These are phyloP conservation scores for Neurospora cerealis DNA, from an alignment of 495 filamentous ascomycete species.

Conservation along the genomic window DNA sequence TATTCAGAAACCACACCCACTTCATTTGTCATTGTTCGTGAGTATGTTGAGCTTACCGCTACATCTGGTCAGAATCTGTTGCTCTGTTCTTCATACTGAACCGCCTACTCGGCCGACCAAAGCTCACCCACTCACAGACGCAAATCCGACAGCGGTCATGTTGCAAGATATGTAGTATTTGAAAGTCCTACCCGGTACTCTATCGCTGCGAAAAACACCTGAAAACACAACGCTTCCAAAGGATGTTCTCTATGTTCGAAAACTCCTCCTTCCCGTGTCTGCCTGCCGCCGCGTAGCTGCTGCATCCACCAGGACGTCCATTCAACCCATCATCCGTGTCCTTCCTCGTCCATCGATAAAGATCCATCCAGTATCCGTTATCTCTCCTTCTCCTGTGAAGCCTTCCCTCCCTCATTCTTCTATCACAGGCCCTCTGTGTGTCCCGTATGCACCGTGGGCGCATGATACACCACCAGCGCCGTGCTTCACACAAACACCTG, in stretches of 20 bases:
- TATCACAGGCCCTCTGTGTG: background rate
- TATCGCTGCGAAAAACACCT: background rate
- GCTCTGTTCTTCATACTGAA: background rate
- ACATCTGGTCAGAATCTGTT: background rate
- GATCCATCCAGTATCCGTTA: background rate
- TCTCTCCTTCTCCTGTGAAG: background rate
- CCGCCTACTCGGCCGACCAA: background rate
- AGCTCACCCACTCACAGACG: background rate
- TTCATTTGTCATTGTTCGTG: too few species aligned
- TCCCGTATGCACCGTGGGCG: background rate
- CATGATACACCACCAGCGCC: background rate
- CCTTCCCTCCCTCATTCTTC: background rate
- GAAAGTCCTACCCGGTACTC: background rate
- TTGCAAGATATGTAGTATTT: background rate
- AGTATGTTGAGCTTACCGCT: too few species aligned
- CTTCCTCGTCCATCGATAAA: background rate
- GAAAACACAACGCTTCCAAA: background rate
- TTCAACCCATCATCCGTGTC: background rate
- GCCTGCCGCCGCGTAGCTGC: background rate
- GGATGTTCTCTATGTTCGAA: background rate
- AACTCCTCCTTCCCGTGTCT: background rate
- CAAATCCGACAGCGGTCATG: background rate
- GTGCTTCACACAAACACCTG: background rate
- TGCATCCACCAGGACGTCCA: background rate
- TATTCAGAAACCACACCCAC: too few species aligned